Base-by-base conservation (phyloP, 768 basidiomycete genomes). In the Mycena vulgaris region DNA sequence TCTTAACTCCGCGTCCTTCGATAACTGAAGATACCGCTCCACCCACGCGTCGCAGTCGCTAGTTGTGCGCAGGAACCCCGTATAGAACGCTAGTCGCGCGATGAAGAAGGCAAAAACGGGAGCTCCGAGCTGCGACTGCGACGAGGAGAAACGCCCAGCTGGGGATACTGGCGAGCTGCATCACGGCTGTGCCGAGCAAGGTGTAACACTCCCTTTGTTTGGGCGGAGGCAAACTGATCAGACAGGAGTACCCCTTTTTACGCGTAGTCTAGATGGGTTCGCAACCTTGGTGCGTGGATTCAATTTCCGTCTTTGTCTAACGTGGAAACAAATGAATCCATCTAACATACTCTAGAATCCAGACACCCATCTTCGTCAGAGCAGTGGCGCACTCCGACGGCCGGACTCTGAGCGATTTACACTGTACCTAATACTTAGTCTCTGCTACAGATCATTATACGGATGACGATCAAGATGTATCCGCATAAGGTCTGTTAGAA, bases 271-370 rank as follows among this genome's bases (percentile, higher is more conserved):
- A 40, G 39, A 40, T 40, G 30, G 51, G 51, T 53, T 53, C 51
- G 51, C 51, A 53, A 53, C 30, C 51, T 53, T 53, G 51, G 51
- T 53, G 31, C 30, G 51, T 53, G 51, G 31, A 53, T 53, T 53
- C 51, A 53, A 53, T 53, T 53, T 53, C 51, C 51, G 51, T 53
- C 31, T 51, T 51, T 53, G 28, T 53, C 51, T 52, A 53, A 53
- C 21, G 51, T 53, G 31, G 28, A 33, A 53, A 53, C 19, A 53
- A 53, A 53, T 53, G 51, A 53, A 53, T 53, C 51, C 51, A 53
- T 53, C 51, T 33, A 53, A 53, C 51, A 53, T 53, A 30, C 27
- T 51, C 49, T 51, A 51, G 23, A 51, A 51, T 51, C 49, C 49
- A 19, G 49, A 51, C n/a, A 51, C 49, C 49, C 49, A 51, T 51